Conservation (phyloP, 1,139 yeast species). For the Pichia sp. region DNA sequence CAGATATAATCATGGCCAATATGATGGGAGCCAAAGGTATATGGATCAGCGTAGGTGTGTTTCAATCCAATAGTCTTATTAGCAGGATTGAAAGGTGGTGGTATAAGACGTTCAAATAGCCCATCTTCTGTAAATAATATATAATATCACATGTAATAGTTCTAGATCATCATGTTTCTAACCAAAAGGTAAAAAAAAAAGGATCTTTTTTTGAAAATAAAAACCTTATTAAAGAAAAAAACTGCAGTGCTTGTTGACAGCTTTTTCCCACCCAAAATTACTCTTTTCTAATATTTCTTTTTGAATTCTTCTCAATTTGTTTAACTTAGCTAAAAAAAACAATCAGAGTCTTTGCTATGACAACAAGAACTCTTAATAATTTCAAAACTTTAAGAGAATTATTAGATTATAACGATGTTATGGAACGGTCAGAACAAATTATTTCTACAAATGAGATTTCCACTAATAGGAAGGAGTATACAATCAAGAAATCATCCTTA, state of each 20-base stretch:
- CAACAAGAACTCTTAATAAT: slow-evolving; percentile 12
- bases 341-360: slow-evolving; percentile 9
- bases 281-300: neutral
- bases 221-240: no score
- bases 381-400: slow-evolving; percentile 14
- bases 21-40: slow-evolving; percentile 84
- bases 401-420: slow-evolving; percentile 12
- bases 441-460: neutral
- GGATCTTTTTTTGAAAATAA: no score
- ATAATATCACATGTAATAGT: neutral
- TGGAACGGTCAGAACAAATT: neutral
- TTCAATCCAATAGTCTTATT: slow-evolving; percentile 42
- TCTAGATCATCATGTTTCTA: no score
- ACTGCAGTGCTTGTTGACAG: no score
- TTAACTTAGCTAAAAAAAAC: neutral
- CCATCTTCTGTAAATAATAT: neutral
- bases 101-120: slow-evolving; percentile 22
- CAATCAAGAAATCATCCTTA: slow-evolving; percentile 15
- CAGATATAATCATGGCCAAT: slow-evolving; percentile 92
- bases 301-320: neutral
- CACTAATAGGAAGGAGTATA: neutral
- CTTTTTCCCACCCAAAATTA: neutral
- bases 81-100: slow-evolving; percentile 49
- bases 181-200: no score
- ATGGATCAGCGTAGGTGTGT: slow-evolving; percentile 80